Percentiles rank a stretch among this genome's conserved stretches.
These are phyloP conservation scores for Clavispora carvajalis DNA, from an alignment of 805 yeast genomes.

Conservation along the genomic window DNA sequence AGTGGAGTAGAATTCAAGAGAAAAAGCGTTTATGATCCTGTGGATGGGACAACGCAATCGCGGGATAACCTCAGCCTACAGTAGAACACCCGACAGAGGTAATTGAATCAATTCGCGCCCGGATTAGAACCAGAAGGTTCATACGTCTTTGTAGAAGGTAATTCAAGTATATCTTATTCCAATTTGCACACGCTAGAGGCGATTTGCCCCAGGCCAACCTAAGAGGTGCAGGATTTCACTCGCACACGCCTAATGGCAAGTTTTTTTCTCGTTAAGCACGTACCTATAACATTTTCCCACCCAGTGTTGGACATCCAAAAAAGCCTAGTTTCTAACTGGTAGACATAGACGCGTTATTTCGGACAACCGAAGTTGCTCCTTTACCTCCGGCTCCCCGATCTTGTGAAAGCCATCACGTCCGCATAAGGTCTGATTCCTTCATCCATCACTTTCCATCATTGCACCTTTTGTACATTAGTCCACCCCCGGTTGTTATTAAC, in stretches of 20 bases:
- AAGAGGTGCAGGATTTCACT: not conserved
- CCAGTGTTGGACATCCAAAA: not conserved
- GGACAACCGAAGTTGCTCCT: conserved; percentile 1
- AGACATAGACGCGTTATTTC: not conserved
- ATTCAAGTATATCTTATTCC: too few relatives aligned
- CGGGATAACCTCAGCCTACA: not conserved
- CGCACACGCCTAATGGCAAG: conserved; percentile 1
- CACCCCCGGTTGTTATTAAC: not conserved
- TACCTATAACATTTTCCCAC: not conserved
- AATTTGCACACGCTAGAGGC: too few relatives aligned
- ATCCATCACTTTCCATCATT: not conserved
- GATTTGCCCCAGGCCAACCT: not conserved
- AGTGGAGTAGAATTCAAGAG: too few relatives aligned
- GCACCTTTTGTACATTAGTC: conserved; percentile 1
- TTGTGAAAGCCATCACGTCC: conserved; percentile 1
- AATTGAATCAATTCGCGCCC: not conserved
- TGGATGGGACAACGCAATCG: not conserved
- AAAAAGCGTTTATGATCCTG: not conserved
- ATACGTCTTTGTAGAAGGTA: too few relatives aligned
- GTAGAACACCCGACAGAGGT: not conserved
- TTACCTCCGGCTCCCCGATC: not conserved
- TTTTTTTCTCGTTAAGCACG: not conserved
- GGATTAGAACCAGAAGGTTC: too few relatives aligned
- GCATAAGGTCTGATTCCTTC: conserved; percentile 3
- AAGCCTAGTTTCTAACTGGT: not conserved